Evolutionary conservation across 2,329 filamentous ascomycete species (phyloP).

Genomic region (Leptographium galeiforme): DNA sequence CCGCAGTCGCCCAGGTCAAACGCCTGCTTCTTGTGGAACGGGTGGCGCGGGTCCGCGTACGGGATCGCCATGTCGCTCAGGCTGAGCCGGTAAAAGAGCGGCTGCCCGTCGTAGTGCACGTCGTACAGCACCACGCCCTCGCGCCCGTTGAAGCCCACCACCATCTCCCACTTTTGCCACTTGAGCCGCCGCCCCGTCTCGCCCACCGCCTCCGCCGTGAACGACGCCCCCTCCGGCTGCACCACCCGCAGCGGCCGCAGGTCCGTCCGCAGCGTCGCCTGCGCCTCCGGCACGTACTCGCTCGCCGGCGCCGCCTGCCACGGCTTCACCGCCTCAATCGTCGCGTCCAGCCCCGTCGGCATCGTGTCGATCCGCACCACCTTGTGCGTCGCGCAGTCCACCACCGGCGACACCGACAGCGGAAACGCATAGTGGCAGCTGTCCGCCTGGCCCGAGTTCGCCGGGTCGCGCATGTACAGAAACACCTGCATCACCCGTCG

Average conservation of each 20-base stretch:
- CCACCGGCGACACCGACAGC: slow-evolving; percentile 42
- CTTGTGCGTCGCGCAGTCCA: slow-evolving; percentile 33
- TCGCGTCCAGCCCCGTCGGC: slow-evolving; percentile 31
- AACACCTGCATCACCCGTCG: slow-evolving; percentile 42
- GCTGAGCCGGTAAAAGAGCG: slow-evolving; percentile 52
- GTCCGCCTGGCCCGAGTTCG: slow-evolving; percentile 49
- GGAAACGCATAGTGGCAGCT: slow-evolving; percentile 47
- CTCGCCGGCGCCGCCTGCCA: slow-evolving; percentile 23
- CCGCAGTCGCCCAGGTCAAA: slow-evolving; percentile 63
- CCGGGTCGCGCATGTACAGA: slow-evolving; percentile 53
- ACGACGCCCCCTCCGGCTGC: slow-evolving; percentile 8
- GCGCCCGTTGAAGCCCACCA: slow-evolving; percentile 55
- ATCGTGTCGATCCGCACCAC: slow-evolving; percentile 28
- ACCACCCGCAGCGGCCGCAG: slow-evolving; percentile 38
- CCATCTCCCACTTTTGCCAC: slow-evolving; percentile 59
- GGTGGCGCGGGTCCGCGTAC: slow-evolving; percentile 52
- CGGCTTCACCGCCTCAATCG: slow-evolving; percentile 17
- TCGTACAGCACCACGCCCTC: slow-evolving; percentile 62
- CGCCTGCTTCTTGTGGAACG: slow-evolving; percentile 57
- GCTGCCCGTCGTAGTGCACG: slow-evolving; percentile 50
- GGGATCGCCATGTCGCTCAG: slow-evolving; percentile 56
- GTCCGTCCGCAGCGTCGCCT: slow-evolving; percentile 25
- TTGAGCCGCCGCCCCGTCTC: slow-evolving; percentile 25
- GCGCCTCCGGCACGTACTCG: slow-evolving; percentile 22
- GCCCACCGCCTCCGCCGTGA: slow-evolving; percentile 29